phyloP scores from a whole-genome alignment of 2,329 filamentous ascomycete species.

The Didymosphaeria variabile region DNA sequence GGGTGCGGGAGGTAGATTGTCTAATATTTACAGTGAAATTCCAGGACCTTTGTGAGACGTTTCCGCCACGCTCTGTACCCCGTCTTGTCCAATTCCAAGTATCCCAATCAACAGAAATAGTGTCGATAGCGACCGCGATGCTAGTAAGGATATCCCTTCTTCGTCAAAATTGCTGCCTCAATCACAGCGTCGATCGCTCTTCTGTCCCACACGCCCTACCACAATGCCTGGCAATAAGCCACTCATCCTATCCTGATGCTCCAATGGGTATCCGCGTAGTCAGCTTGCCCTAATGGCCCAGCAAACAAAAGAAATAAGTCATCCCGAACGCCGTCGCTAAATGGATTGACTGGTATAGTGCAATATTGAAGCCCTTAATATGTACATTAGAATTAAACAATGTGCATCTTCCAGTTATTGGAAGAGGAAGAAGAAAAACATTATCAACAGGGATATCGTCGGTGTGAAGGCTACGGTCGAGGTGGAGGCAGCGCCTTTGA shows the following conservation, averaged over 20 bases:
- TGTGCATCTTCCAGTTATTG: constrained; percentile 29
- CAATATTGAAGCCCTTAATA: constrained; percentile 24
- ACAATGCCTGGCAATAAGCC: constrained; percentile 16
- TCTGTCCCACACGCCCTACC: constrained; percentile 14
- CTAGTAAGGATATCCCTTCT: constrained; percentile 11
- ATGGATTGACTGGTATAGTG: constrained; percentile 39
- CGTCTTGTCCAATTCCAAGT: constrained; percentile 21
- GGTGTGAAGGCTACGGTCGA: constrained; percentile 37
- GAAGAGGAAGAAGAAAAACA: constrained; percentile 46
- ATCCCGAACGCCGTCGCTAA: constrained; percentile 47
- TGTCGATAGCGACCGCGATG: constrained; percentile 13
- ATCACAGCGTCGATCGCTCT: constrained; percentile 7
- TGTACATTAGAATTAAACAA: constrained; percentile 32
- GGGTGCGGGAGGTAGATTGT: constrained; percentile 32
- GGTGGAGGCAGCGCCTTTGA: constrained; percentile 39
- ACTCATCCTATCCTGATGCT: constrained; percentile 20
- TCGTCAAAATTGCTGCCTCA: constrained; percentile 7
- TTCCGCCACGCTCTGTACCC: constrained; percentile 5
- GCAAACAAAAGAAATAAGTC: constrained; percentile 27
- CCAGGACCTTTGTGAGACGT: constrained; percentile 25
- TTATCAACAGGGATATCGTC: constrained; percentile 44
- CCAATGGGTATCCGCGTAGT: constrained; percentile 32
- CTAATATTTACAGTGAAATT: constrained; percentile 28
- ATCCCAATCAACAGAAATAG: not conserved
- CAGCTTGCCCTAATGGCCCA: constrained; percentile 15